Evolutionary conservation across 441 rosid species (phyloP), one percentile per base, ranked within the genome.

Genomic region (Cnidoscolus chayamansa): DNA sequence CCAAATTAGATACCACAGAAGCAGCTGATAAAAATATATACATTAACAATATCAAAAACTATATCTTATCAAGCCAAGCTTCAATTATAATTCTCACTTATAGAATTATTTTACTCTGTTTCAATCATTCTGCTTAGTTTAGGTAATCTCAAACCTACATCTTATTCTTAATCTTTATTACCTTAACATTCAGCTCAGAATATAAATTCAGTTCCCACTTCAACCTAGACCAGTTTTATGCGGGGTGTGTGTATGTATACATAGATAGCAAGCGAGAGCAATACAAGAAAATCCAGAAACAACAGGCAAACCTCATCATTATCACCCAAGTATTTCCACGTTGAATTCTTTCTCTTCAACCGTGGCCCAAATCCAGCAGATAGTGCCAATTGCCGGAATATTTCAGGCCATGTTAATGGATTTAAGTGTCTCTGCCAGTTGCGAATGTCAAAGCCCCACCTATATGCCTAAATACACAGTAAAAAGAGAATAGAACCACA

Each of bases 381-480:
- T 50, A 96, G 79, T 67, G 94, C 93, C 76, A 96, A 75, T 55
- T 96, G 98, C 72, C 99, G 94, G 67, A 93, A 81, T 77, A 96
- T 82, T 82, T 96, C 99, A 70, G 98, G 98, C 99, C 99, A 96
- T 20, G 98, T 92, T 70, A 92, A 56, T 76, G 88, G 88, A 77
- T 86, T 90, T 81, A 96, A 82, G 84, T 88, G 93, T 68, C 71
- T 86, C 79, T 94, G 96, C 99, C 99, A 96, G 79, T 86, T 89
- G 75, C 88, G 88, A 67, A 96, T 88, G 81, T 96, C 98, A 80
- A 96, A 96, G 65, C 99, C 99, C 99, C 99, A 96, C 64, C 84
- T 75, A 85, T 96, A 94, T 37, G 98, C 98, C 99, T 96, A 81
- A 81, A 72, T 47, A 76, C 72, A 74, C n/a, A 43, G 70, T 77